phyloP scores from a whole-genome alignment of 2,329 filamentous ascomycete genomes.

The Beauveria varroae region DNA sequence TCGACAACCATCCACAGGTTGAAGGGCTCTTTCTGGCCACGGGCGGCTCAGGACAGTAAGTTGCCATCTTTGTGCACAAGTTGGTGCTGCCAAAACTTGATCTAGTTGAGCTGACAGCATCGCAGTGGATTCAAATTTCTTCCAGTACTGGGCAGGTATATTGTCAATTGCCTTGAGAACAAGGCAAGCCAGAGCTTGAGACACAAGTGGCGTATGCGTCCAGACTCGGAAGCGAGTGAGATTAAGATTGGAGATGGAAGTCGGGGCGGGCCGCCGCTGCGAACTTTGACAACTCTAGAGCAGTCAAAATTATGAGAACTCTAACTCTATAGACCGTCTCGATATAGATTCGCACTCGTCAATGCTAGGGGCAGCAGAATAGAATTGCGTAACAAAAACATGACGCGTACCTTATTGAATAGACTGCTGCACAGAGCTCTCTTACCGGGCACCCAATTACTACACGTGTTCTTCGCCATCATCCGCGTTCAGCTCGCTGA shows the following conservation, averaged over 20 bases:
- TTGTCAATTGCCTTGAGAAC: conserved; percentile 27
- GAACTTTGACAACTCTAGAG: conserved; percentile 19
- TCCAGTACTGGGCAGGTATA: conserved; percentile 19
- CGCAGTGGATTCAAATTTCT: conserved; percentile 22
- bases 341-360: not conserved
- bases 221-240: not conserved
- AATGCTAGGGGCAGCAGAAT: not conserved
- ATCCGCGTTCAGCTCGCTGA: not conserved
- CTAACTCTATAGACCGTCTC: not conserved
- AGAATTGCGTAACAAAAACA: not conserved
- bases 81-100: too few species aligned
- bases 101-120: not conserved
- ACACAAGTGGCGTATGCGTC: conserved; percentile 23
- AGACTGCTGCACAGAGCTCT: not conserved
- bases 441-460: not conserved
- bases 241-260: conserved; percentile 23
- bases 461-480: not conserved
- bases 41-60: conserved; percentile 37
- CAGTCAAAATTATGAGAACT: conserved; percentile 21
- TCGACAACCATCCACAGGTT: conserved; percentile 46
- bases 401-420: not conserved
- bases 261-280: conserved; percentile 21
- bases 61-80: not conserved
- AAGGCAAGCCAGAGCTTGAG: conserved; percentile 21
- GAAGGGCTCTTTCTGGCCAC: conserved; percentile 40